Evolutionary conservation across 192 early-diverging fungal genomes (phyloP), one percentile per base, ranked within the genome.

Genomic region (Oehlia diaphana): DNA sequence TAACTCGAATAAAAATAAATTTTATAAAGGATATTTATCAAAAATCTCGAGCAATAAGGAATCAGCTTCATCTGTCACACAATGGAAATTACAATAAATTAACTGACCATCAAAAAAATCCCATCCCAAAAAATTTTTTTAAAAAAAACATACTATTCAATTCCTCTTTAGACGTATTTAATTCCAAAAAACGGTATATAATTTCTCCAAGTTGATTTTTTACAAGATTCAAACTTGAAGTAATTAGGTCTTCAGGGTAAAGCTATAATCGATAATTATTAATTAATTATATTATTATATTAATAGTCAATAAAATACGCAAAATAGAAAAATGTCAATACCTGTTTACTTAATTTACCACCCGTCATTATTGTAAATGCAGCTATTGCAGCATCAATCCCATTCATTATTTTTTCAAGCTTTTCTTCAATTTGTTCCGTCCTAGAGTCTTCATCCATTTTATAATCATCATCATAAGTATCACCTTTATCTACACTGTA

Each of bases 311-410:
- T 3, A 37, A 35, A 37, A 37, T 37, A 58, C 21, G 19, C 35
- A 70, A 42, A 42, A 42, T 42, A 42, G 31, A 31, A n/a, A 4
- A 4, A 9, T 2, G 0, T n/a, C n/a, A 39, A 19, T 44, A 79
- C 77, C 77, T 79, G 77, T 63, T 79, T 79, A 42, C 68, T 79
- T 62, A 79, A 61, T 63, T 79, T 79, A 16, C 77, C 77, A 16
- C 77, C 77, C 23, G 77, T 79, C 77, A 79, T 79, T 13, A 79
- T 79, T n/a, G 68, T 35, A 62, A 79, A 67, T 37, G 68, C 68
- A 23, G 64, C 63, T n/a, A 71, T 71, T 23, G 77, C 67, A 2
- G 77, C 77, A 26, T 79, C 77, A 71, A 79, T 70, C 7, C 77
- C 77, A 31, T 71, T 79, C 7, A 71, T 62, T 37, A 79, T 71